Evolutionary conservation across 2,329 filamentous ascomycete genomes (phyloP), one percentile per base, ranked within the genome.

Genomic region (Knufia petricola): DNA sequence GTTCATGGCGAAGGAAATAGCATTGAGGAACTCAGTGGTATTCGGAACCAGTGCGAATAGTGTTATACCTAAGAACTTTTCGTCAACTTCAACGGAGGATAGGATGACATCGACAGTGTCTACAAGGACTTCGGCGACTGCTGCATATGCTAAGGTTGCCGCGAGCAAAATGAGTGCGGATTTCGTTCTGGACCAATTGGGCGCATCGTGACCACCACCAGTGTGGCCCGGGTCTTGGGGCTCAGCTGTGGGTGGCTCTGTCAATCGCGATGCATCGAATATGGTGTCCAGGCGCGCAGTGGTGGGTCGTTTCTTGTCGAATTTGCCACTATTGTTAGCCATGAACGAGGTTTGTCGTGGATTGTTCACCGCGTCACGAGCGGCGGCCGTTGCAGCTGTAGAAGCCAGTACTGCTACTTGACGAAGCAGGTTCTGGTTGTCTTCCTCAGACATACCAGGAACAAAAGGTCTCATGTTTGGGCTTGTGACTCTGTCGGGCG

Each of bases 1-100:
- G 62, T 98, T 96, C 90, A 98, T 98, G 47, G 92, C 92, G 64
- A 98, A 98, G 0, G 89, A 95, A 51, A 98, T 98, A 64, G 90
- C 92, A 67, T 98, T 98, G 72, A 98, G 66, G 64, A 98, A 98
- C 64, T 98, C 92, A 1, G 92, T 98, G 1, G 92, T 96, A 69
- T 98, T 98, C 10, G 92, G 92, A 6, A 98, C 94, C 54, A 98
- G 74, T 4, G 94, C 90, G 66, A 98, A 98, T 40, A 98, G 73
- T 1, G 92, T 96, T 56, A 98, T 94, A 40, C 92, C 92, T 49
- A 98, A 70, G 67, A 98, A 96, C 66, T 98, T 98, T 63, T 96
- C 88, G 62, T 96, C 89, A 58, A 98, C 87, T 45, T 88, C 81
- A 47, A 94, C 84, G 54, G 85, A 89, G 55, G 90, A 81, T 45